Conservation (phyloP, 2,329 filamentous ascomycete species). For the Aspergillus cejpii region DNA sequence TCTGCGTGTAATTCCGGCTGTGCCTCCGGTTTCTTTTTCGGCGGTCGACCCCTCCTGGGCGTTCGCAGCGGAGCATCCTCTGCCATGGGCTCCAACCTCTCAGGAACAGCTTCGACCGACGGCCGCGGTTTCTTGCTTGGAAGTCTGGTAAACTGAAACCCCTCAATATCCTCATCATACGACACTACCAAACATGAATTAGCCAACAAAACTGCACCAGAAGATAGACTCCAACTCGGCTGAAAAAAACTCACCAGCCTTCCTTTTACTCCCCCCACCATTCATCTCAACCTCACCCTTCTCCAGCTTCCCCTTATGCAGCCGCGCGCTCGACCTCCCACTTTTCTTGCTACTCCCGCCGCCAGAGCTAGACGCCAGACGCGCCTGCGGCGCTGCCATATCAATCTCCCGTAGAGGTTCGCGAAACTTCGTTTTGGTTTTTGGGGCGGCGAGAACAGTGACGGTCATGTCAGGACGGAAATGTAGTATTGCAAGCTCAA, state of each 20-base stretch:
- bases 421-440: conserved; percentile 30
- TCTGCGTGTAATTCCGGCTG: conserved; percentile 9
- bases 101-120: conserved; percentile 30
- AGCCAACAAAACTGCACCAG: no score
- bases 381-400: conserved; percentile 36
- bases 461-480: conserved; percentile 33
- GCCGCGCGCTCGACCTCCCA: conserved; percentile 28
- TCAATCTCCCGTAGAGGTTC: conserved; percentile 33
- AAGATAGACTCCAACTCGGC: no score
- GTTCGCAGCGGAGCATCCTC: conserved; percentile 32
- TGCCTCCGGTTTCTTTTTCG: conserved; percentile 38
- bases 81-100: conserved; percentile 34
- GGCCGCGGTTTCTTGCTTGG: conserved; percentile 58
- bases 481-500: neutral
- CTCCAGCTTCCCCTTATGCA: conserved; percentile 34
- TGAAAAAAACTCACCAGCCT: conserved; percentile 37
- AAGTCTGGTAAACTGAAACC: conserved; percentile 66
- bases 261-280: conserved; percentile 36
- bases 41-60: conserved; percentile 35
- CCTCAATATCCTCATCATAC: conserved; percentile 69
- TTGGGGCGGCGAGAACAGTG: conserved; percentile 32
- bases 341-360: conserved; percentile 19
- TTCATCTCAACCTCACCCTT: conserved; percentile 20
- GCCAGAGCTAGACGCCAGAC: conserved; percentile 21
- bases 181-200: conserved; percentile 25